These are phyloP conservation scores for Scytalidium sp. DNA, from an alignment of 2,329 filamentous ascomycete genomes.

Conservation along the genomic window DNA sequence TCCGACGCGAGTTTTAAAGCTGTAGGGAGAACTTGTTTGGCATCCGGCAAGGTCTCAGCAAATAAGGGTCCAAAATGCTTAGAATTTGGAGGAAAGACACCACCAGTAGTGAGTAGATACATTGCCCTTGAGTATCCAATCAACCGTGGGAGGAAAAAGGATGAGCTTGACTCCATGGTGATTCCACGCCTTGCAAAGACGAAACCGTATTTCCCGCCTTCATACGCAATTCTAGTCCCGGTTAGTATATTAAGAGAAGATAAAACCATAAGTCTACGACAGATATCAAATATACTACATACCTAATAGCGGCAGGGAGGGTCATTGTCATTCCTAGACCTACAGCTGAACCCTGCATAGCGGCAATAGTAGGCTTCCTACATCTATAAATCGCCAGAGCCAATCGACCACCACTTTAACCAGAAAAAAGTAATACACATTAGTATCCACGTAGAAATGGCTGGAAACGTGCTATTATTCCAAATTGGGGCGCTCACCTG, in stretches of 20 bases:
- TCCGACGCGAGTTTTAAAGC: conserved; percentile 65
- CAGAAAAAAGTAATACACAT: no score
- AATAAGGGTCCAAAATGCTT: conserved; percentile 58
- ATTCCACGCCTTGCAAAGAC: conserved; percentile 68
- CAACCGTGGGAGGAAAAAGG: conserved; percentile 68
- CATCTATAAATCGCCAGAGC: conserved; percentile 53
- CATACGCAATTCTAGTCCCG: conserved; percentile 14
- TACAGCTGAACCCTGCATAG: conserved; percentile 55
- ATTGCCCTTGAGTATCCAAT: conserved; percentile 62
- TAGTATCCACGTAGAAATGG: no score
- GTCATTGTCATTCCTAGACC: conserved; percentile 60
- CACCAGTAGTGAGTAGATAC: conserved; percentile 64
- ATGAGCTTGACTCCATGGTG: conserved; percentile 67
- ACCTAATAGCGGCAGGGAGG: conserved; percentile 37
- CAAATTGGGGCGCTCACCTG: conserved; percentile 13
- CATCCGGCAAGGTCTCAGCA: conserved; percentile 54
- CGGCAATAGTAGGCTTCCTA: conserved; percentile 53
- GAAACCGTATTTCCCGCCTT: conserved; percentile 64
- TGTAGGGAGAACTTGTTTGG: conserved; percentile 57
- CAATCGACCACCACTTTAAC: conserved; percentile 47
- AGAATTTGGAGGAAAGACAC: conserved; percentile 49
- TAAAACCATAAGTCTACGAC: no score
- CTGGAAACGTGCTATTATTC: no score
- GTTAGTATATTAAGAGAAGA: no score
- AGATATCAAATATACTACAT: neutral